These are phyloP conservation scores for Abortiporus biennis DNA, from an alignment of 1,284 basidiomycete genomes.

Conservation along the genomic window DNA sequence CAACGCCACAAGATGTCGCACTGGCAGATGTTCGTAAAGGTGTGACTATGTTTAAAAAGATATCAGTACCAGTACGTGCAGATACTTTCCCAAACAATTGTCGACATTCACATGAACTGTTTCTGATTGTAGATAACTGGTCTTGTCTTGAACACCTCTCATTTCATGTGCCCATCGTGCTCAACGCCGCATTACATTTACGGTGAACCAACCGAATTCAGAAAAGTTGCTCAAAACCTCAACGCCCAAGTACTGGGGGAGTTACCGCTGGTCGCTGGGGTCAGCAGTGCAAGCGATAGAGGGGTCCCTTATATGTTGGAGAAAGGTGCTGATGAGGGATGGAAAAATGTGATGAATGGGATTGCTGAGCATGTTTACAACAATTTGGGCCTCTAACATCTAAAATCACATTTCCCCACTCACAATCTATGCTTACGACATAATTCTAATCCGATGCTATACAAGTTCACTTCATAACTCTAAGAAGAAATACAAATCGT, in stretches of 20 bases:
- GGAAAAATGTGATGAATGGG: constrained; percentile 41
- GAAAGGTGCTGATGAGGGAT: constrained; percentile 31
- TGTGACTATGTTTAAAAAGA: constrained; percentile 89
- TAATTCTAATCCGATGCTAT: no score
- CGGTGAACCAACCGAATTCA: constrained; percentile 67
- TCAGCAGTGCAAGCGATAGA: constrained; percentile 73
- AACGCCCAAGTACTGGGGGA: constrained; percentile 73
- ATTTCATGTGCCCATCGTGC: constrained; percentile 83
- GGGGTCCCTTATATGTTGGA: constrained; percentile 58
- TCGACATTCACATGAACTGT: constrained; percentile 1
- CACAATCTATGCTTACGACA: no score
- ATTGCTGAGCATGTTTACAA: constrained; percentile 39
- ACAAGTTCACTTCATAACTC: constrained; percentile 54
- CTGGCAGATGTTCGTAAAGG: constrained; percentile 91
- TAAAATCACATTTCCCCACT: no score
- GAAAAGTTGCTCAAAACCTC: constrained; percentile 54
- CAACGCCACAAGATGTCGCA: constrained; percentile 94
- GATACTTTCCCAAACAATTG: not conserved
- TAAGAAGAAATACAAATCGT: constrained; percentile 62
- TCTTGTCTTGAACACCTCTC: constrained; percentile 86
- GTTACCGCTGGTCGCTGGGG: constrained; percentile 75
- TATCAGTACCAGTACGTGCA: constrained; percentile 73
- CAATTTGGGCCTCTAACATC: no score
- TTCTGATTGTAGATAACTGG: constrained; percentile 71
- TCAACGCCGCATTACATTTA: constrained; percentile 72